phyloP scores from a whole-genome alignment of 148 eudicot genomes.

The Rheum nobile region DNA sequence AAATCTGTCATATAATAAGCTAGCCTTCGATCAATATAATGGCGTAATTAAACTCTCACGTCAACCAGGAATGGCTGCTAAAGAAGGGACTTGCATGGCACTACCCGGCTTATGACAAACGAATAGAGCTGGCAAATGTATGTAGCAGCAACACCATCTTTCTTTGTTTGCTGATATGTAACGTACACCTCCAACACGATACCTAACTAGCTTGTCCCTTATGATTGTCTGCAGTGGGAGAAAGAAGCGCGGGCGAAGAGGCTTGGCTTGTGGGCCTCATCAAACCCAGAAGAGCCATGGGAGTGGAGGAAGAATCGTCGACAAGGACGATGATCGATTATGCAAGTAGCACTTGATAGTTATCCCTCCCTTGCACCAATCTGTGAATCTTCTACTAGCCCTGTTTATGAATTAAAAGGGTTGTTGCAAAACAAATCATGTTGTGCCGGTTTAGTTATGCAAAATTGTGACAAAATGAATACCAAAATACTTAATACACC shows the following conservation, averaged over 20 bases:
- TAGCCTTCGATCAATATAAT: background rate
- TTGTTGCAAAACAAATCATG: background rate
- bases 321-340: conserved; percentile 20
- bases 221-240: conserved; percentile 55
- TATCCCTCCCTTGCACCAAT: background rate
- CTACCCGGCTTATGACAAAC: conserved; percentile 65
- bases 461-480: background rate
- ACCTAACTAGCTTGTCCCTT: background rate
- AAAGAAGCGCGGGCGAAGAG: conserved; percentile 65
- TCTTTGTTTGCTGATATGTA: background rate
- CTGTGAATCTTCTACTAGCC: background rate
- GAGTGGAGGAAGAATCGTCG: conserved; percentile 69
- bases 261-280: conserved; percentile 68
- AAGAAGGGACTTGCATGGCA: conserved; percentile 98
- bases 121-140: conserved; percentile 70
- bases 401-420: background rate
- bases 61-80: conserved; percentile 58
- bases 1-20: background rate
- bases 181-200: background rate
- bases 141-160: conserved; percentile 16
- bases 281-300: conserved; percentile 95
- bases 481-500: background rate
- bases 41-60: background rate
- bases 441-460: background rate
- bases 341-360: background rate